Evolutionary conservation across 2,329 filamentous ascomycete species (phyloP).

Genomic region (Cercospora zeae-maydis): DNA sequence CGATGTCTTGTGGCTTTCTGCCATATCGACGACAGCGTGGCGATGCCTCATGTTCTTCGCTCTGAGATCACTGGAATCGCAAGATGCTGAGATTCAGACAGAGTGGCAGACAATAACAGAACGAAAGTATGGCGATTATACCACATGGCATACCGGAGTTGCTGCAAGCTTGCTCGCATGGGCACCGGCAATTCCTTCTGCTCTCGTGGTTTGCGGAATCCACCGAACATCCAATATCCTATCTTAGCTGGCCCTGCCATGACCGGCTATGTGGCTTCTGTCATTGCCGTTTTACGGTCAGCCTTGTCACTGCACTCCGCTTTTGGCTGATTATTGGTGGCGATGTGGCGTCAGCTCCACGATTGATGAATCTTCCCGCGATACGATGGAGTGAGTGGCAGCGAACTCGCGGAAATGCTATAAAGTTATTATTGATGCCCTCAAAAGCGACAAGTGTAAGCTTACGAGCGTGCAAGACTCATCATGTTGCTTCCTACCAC

Average conservation of each 20-base stretch:
- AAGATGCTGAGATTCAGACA: too few species aligned
- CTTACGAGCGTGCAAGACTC: not conserved
- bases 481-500: not conserved
- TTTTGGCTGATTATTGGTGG: not conserved
- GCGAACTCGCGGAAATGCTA: not conserved
- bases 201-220: not conserved
- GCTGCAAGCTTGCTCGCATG: too few species aligned
- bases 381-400: not conserved
- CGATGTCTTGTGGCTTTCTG: too few species aligned
- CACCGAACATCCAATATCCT: not conserved
- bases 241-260: not conserved
- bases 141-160: too few species aligned
- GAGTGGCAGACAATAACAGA: too few species aligned
- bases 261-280: not conserved
- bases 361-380: too few species aligned
- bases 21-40: too few species aligned
- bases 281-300: not conserved
- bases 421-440: not conserved
- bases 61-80: too few species aligned
- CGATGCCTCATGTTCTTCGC: too few species aligned
- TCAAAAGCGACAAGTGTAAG: not conserved
- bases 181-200: not conserved
- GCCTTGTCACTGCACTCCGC: not conserved
- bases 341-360: not conserved
- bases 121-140: too few species aligned